Conservation (phyloP, 176 grass and related monocot genomes). For the Eremochloa ophiuroides region DNA sequence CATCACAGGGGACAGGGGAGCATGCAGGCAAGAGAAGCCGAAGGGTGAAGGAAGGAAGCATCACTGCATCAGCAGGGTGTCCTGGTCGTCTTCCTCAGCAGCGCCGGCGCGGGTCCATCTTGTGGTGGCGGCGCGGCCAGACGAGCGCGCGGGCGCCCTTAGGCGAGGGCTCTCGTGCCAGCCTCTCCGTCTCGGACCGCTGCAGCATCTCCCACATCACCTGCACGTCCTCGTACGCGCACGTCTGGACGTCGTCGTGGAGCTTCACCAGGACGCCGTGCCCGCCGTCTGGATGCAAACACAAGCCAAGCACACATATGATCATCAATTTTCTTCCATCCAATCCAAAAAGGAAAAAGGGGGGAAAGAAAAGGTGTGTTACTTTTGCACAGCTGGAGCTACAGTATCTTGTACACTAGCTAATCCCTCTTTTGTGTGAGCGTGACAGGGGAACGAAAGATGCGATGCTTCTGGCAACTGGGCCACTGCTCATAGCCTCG, state of each 20-base stretch:
- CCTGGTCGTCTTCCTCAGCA: not conserved
- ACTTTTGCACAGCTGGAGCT: too few species aligned
- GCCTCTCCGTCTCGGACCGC: constrained; percentile 33
- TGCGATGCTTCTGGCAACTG: constrained; percentile 1
- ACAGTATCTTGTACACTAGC: not conserved
- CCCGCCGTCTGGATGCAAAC: not conserved
- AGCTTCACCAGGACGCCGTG: constrained; percentile 47
- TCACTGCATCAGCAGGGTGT: not conserved
- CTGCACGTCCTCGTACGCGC: constrained; percentile 59
- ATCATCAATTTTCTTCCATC: not conserved
- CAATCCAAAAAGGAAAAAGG: not conserved
- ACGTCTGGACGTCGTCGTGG: constrained; percentile 51
- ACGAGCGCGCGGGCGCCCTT: constrained; percentile 21
- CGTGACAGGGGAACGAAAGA: not conserved
- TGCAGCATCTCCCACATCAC: constrained; percentile 78
- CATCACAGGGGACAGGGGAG: not conserved
- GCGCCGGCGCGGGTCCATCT: constrained; percentile 16
- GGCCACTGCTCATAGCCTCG: not conserved
- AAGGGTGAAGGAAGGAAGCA: not conserved
- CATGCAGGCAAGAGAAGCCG: not conserved
- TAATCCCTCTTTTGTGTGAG: not conserved
- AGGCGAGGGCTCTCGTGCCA: constrained; percentile 14
- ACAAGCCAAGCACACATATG: not conserved
- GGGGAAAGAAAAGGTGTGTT: not conserved
- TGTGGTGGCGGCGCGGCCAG: constrained; percentile 18